A percentile compares a stretch with the other conserved stretches of the same genome.
Evolutionary conservation across 495 filamentous ascomycete genomes (phyloP).

Genomic region (Astrocystis sublimbata): DNA sequence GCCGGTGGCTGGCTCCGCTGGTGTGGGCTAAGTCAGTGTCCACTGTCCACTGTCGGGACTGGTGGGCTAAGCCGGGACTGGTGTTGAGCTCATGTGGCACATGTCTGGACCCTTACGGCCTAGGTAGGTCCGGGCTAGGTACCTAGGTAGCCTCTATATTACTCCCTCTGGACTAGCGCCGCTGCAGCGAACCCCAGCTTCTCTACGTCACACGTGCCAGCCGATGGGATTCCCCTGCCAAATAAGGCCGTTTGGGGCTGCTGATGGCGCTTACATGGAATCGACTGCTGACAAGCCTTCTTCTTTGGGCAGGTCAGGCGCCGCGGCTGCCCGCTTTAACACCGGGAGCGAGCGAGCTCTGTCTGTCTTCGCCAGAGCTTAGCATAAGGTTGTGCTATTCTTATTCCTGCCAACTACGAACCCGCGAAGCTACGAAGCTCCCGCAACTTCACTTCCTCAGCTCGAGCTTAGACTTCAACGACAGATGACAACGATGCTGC

Average conservation of each 20-base stretch:
- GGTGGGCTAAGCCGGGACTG: constrained; percentile 8
- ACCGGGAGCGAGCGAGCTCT: no score
- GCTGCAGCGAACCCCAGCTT: not conserved
- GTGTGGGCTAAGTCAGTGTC: no score
- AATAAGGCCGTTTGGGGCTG: not conserved
- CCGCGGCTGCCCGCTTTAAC: not conserved
- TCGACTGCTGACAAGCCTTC: constrained; percentile 10
- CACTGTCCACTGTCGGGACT: no score
- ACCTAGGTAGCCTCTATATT: not conserved
- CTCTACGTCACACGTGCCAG: constrained; percentile 8
- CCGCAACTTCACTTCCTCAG: constrained; percentile 5
- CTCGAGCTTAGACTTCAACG: not conserved
- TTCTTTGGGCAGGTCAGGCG: constrained; percentile 2
- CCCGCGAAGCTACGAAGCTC: constrained; percentile 8
- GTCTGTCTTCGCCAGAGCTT: not conserved
- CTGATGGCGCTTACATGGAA: constrained; percentile 1
- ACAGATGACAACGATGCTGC: constrained; percentile 7
- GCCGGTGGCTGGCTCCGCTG: no score
- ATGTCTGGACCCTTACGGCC: not conserved
- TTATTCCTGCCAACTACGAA: constrained; percentile 6
- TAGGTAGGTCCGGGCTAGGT: not conserved
- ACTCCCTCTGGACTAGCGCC: constrained; percentile 10
- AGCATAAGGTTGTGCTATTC: not conserved
- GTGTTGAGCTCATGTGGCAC: constrained; percentile 9
- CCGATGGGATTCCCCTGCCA: constrained; percentile 1